phyloP scores from a whole-genome alignment of 2,329 filamentous ascomycete species.

The Pyricularia sp. region DNA sequence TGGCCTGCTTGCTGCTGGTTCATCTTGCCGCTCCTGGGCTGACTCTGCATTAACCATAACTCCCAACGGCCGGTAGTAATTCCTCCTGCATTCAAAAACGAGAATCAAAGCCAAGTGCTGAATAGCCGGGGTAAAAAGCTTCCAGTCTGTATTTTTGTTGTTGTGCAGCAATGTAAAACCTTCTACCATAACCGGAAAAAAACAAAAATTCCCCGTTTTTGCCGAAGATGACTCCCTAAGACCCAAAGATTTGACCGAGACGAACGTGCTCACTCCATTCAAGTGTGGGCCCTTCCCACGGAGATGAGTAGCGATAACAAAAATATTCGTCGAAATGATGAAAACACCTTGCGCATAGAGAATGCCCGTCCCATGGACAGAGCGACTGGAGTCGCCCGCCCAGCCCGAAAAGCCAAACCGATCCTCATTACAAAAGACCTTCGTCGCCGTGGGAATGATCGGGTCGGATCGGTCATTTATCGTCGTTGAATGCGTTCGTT shows the following conservation, averaged over 20 bases:
- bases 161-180: slow-evolving; percentile 5
- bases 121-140: slow-evolving; percentile 3
- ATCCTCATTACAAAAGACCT: slow-evolving; percentile 1
- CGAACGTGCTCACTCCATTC: background rate
- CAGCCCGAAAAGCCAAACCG: slow-evolving; percentile 1
- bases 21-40: background rate
- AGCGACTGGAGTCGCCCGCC: background rate
- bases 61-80: background rate
- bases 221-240: slow-evolving; percentile 3
- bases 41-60: background rate
- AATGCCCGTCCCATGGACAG: background rate
- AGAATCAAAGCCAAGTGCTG: background rate
- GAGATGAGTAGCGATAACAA: background rate
- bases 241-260: slow-evolving; percentile 2
- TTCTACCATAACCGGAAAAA: slow-evolving; percentile 5
- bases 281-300: background rate
- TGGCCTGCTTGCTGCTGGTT: background rate
- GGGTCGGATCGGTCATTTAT: slow-evolving; percentile 1
- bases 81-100: background rate
- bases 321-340: slow-evolving; percentile 1
- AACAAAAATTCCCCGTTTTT: slow-evolving; percentile 3
- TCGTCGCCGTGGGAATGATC: background rate
- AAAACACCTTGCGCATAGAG: background rate
- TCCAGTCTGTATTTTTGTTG: background rate
- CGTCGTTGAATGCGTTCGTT: slow-evolving; percentile 1